A percentile compares a stretch with the other conserved stretches of the same genome.
Evolutionary conservation across 2,329 filamentous ascomycete genomes (phyloP).

Genomic region (Claviceps citrina): DNA sequence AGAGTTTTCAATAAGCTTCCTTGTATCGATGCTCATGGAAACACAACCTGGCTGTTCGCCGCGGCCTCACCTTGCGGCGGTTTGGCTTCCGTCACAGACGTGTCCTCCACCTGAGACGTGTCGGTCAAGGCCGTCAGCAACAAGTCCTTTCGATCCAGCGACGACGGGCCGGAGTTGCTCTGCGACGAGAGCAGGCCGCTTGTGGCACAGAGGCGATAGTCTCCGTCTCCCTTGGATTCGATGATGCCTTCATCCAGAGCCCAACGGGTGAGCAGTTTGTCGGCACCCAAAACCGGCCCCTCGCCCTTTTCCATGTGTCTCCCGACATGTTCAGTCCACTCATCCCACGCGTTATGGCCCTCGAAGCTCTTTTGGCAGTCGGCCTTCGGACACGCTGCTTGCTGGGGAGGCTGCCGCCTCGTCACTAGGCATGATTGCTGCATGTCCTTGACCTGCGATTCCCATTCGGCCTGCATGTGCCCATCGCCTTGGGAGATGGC

Average conservation of each 20-base stretch:
- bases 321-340: conserved; percentile 84
- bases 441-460: conserved; percentile 51
- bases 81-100: conserved; percentile 12
- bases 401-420: conserved; percentile 52
- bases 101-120: conserved; percentile 11
- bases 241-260: conserved; percentile 50
- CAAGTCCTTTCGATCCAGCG: conserved; percentile 15
- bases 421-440: conserved; percentile 58
- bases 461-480: conserved; percentile 47
- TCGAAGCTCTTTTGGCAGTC: conserved; percentile 60
- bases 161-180: conserved; percentile 3
- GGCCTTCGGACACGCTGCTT: conserved; percentile 53
- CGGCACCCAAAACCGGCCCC: conserved; percentile 40
- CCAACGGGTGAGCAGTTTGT: conserved; percentile 43
- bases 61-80: conserved; percentile 13
- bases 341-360: conserved; percentile 66
- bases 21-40: not conserved
- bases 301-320: conserved; percentile 70
- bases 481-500: conserved; percentile 40
- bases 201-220: conserved; percentile 33
- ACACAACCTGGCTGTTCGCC: not conserved
- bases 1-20: too few species aligned
- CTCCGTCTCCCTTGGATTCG: conserved; percentile 38
- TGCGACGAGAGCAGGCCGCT: conserved; percentile 13
- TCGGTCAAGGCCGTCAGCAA: conserved; percentile 8